Conservation (phyloP, 345 rosid genomes). For the Eucalyptus guilfoylei region DNA sequence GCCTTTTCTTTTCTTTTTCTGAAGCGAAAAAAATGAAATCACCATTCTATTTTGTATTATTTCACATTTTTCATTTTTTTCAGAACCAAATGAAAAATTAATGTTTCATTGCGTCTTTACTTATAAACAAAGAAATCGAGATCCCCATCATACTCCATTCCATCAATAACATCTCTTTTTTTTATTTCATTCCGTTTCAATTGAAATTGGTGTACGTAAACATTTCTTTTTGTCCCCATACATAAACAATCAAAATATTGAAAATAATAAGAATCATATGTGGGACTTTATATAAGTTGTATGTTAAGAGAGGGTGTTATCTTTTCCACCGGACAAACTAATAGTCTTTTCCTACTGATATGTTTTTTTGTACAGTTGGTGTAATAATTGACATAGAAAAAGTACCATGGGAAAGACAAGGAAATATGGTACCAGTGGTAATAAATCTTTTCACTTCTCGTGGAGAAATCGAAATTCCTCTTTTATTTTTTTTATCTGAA, state of each 20-base stretch:
- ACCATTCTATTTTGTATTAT: background rate
- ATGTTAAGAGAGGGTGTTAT: background rate
- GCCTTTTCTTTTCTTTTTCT: background rate
- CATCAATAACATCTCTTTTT: background rate
- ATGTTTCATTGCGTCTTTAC: background rate
- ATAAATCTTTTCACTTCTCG: background rate
- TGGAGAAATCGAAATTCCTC: background rate
- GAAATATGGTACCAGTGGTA: background rate
- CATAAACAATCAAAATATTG: background rate
- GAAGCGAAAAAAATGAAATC: background rate
- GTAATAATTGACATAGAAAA: background rate
- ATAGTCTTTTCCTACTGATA: background rate
- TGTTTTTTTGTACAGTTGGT: background rate
- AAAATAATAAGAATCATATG: no score
- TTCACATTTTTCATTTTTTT: background rate
- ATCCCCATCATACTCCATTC: background rate
- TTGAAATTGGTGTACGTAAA: background rate
- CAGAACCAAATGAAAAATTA: background rate
- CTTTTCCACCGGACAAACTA: background rate
- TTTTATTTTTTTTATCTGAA: background rate
- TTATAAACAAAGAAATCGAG: background rate
- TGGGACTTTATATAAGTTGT: background rate
- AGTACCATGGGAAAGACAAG: background rate
- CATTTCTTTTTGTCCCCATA: background rate
- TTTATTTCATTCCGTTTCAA: background rate